Evolutionary conservation across 441 rosid genomes (phyloP), one percentile per base, ranked within the genome.

Genomic region (Arabidopsis hybrid): DNA sequence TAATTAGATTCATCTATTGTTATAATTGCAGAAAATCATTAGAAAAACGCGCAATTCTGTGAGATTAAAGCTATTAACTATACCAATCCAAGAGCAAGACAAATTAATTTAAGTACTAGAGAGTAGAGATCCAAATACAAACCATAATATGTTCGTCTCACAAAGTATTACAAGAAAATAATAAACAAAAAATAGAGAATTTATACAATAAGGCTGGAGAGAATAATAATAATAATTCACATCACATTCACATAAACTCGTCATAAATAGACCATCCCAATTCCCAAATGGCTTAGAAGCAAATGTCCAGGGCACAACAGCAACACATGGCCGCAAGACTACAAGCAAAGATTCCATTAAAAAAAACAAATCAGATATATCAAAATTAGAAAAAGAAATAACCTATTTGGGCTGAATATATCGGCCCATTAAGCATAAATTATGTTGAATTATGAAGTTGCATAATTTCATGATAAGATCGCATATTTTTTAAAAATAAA

Each of bases 301-400:
- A 76, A 10, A 65, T 60, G 64, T 77, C 80, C 36, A 77, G 3
- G 42, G 76, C 80, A 35, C 80, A 77, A 71, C 80, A 77, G 45
- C 80, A 77, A 65, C 80, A 77, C 76, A 77, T 65, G 18, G 80
- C 80, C 2, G 76, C 80, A 58, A 76, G 80, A 70, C 80, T 76
- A 42, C 43, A 76, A 57, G 45, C 47, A 76, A 61, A 67, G 17
- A 17, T 39, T 26, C 65, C 67, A 67, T 18, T 11, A 14, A 14
- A 31, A 29, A 29, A 21, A 21, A 21, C 26, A 0, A 21, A 21
- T 21, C 26, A 21, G 26, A 21, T 21, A 21, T 21, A 21, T 21
- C 26, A 21, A 21, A 45, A 43, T 45, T 5, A 56, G 10, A 40
- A 49, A 1, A 31, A 29, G 9, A n/a, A 12, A 14, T 10, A 4